Evolutionary conservation across 1,284 basidiomycete genomes (phyloP), one percentile per base, ranked within the genome.

Genomic region (Boletus smithii): DNA sequence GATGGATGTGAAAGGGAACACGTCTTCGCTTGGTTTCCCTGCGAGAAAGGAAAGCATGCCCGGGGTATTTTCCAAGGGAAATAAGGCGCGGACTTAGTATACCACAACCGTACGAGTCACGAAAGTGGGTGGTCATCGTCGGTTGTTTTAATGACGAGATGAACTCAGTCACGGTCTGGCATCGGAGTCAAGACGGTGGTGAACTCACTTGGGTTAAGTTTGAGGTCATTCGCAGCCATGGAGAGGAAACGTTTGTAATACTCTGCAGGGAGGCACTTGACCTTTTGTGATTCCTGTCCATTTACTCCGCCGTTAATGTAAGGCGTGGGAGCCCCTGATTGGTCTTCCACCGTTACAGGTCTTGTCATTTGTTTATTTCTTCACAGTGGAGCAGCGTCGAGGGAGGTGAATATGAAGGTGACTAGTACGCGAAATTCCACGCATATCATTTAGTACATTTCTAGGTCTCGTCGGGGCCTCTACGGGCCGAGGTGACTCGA

Each of bases 21-120:
- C n/a, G 20, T 40, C 31, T 26, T 58, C 42, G n/a, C 27, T 39
- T 37, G 16, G 39, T 38, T 50, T 38, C 22, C 54, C 36, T 22
- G 30, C 30, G 18, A 43, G 5, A 30, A 47, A 22, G n/a, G 47
- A 34, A 32, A 40, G 18, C 14, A 40, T 22, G 13, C 44, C 39
- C 13, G 16, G 27, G 10, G 33, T 27, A 31, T 17, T 11, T 32
- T 54, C 51, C 42, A 50, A 22, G 16, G 40, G 52, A 35, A 43
- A 7, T 33, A 40, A 11, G 5, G 37, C 33, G 10, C 31, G 20
- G 8, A 37, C 36, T 24, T n/a, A 8, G 10, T 22, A 27, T 20
- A 18, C 8, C 24, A 18, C 35, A 14, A 34, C 10, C 2, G 23
- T 13, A 29, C 43, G 5, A 31, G n/a, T 17, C 14, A 30, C 29